A percentile compares a stretch with the other conserved stretches of the same genome.
Conservation (phyloP, 108 stramenopile genomes). For the Schizochytrium sp. region DNA sequence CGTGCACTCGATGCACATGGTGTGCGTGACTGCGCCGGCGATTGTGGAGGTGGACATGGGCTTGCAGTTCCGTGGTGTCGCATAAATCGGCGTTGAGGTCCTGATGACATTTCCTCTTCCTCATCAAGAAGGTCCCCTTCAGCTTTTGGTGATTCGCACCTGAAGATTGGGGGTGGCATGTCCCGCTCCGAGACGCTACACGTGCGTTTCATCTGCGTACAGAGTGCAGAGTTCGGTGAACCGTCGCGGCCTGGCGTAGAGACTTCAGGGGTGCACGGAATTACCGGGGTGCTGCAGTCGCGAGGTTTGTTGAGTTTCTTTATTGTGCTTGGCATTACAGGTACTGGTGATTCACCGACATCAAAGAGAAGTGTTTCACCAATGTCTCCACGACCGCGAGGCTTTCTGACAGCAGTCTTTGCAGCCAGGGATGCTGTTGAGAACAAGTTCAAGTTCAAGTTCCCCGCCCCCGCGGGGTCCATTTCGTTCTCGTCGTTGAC, state of each 20-base stretch:
- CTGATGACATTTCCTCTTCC: slow-evolving; percentile 10
- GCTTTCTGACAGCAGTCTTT: not conserved
- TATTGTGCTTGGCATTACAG: slow-evolving; percentile 12
- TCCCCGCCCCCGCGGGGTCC: not conserved
- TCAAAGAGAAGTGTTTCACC: not conserved
- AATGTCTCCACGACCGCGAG: not conserved
- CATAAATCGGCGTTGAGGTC: not conserved
- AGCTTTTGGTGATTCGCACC: not conserved
- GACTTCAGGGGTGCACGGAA: not conserved
- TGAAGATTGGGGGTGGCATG: not conserved
- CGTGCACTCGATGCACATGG: slow-evolving; percentile 1
- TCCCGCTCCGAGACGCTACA: slow-evolving; percentile 6
- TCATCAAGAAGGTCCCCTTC: not conserved
- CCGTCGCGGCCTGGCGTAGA: not conserved
- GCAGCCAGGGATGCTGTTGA: not conserved
- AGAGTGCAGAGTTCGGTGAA: not conserved
- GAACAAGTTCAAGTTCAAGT: not conserved
- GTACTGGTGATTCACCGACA: slow-evolving; percentile 9
- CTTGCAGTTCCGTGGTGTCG: slow-evolving; percentile 1
- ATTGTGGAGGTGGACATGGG: not conserved
- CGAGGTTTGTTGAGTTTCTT: not conserved
- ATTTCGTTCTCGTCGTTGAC: not conserved
- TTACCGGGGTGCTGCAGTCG: not conserved
- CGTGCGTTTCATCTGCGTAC: slow-evolving; percentile 4
- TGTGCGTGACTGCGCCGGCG: not conserved